Percentiles rank a stretch among this genome's conserved stretches.
These are phyloP conservation scores for Populus trichocarpa DNA, from an alignment of 441 rosid species.

Conservation along the genomic window DNA sequence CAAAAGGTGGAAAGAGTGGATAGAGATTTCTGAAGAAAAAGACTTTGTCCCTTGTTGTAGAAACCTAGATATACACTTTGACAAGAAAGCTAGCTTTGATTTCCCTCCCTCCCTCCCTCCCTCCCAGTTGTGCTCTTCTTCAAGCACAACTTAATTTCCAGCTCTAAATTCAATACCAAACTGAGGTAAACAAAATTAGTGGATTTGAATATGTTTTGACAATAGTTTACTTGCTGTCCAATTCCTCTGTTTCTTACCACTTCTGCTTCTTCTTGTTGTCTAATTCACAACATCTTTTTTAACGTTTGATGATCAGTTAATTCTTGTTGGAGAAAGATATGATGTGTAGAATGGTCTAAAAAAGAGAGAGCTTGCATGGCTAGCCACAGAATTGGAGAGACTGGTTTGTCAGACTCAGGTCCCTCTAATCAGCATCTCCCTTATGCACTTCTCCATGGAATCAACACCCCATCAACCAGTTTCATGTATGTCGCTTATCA, in stretches of 20 bases:
- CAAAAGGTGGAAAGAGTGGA: slow-evolving; percentile 29
- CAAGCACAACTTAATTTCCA: slow-evolving; percentile 3
- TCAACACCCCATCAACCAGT: slow-evolving; percentile 49
- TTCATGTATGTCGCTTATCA: slow-evolving; percentile 34
- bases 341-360: slow-evolving; percentile 31
- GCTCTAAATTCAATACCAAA: slow-evolving; percentile 5
- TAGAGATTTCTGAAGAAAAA: slow-evolving; percentile 37
- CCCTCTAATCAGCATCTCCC: slow-evolving; percentile 68
- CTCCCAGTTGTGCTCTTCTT: slow-evolving; percentile 23
- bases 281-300: slow-evolving; percentile 12
- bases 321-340: slow-evolving; percentile 17
- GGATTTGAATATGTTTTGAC: neutral
- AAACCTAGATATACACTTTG: slow-evolving; percentile 43
- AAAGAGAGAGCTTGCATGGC: slow-evolving; percentile 54
- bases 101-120: slow-evolving; percentile 2
- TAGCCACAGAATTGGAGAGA: slow-evolving; percentile 69
- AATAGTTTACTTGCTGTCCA: neutral
- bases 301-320: slow-evolving; percentile 6
- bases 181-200: slow-evolving; percentile 9
- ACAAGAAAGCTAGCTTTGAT: slow-evolving; percentile 42
- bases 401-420: slow-evolving; percentile 61
- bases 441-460: slow-evolving; percentile 69
- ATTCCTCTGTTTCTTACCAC: slow-evolving; percentile 25
- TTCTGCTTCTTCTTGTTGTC: slow-evolving; percentile 16
- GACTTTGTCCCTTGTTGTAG: slow-evolving; percentile 51